Evolutionary conservation across 768 basidiomycete species (phyloP).

Genomic region (Calocybe cyanea): DNA sequence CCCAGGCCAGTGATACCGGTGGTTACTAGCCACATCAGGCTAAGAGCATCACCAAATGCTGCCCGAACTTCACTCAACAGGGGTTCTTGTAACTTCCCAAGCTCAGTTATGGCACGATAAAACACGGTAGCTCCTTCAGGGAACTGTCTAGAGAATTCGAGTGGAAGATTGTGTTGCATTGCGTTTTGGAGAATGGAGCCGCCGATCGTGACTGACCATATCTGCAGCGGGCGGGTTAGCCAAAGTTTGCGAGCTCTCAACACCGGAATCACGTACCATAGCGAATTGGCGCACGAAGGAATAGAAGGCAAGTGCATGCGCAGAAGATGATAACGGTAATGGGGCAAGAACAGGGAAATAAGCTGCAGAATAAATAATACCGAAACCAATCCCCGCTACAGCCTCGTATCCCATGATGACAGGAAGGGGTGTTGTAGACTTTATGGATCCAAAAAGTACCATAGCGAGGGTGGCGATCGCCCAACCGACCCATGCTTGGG

Average conservation of each 20-base stretch:
- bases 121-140: slow-evolving; percentile 36
- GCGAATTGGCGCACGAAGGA: slow-evolving; percentile 34
- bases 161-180: slow-evolving; percentile 38
- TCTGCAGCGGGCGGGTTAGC: slow-evolving; percentile 19
- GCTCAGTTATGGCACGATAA: slow-evolving; percentile 42
- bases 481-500: slow-evolving; percentile 33
- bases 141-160: slow-evolving; percentile 29
- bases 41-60: slow-evolving; percentile 13
- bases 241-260: not conserved
- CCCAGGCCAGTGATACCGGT: slow-evolving; percentile 10
- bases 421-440: slow-evolving; percentile 9
- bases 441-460: slow-evolving; percentile 18
- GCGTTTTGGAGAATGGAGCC: slow-evolving; percentile 49
- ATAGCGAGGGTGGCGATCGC: slow-evolving; percentile 29
- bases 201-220: slow-evolving; percentile 51
- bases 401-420: slow-evolving; percentile 18
- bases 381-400: slow-evolving; percentile 20
- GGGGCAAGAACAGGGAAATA: slow-evolving; percentile 50
- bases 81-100: slow-evolving; percentile 29
- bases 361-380: slow-evolving; percentile 17
- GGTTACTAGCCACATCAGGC: slow-evolving; percentile 12
- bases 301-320: slow-evolving; percentile 42
- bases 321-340: slow-evolving; percentile 32
- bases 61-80: slow-evolving; percentile 12
- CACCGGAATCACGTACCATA: slow-evolving; percentile 20